Conservation (phyloP, 495 filamentous ascomycete genomes). For the Sabuloglossum arenarium region DNA sequence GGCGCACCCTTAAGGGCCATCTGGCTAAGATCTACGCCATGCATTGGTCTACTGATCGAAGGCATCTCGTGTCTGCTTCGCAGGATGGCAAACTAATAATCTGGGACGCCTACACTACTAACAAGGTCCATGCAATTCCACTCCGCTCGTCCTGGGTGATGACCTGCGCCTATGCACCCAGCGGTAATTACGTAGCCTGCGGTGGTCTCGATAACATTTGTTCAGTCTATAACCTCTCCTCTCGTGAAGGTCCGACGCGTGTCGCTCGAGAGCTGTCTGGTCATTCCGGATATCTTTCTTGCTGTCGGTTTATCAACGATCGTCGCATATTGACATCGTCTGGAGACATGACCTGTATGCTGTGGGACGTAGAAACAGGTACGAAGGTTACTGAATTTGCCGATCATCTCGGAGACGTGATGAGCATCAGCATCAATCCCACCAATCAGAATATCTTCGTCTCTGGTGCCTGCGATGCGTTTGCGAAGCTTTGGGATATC, state of each 20-base stretch:
- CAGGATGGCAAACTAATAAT: slow-evolving; percentile 99
- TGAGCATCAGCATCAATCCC: slow-evolving; percentile 99
- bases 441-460: slow-evolving; percentile 98
- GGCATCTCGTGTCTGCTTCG: slow-evolving; percentile 93
- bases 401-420: slow-evolving; percentile 94
- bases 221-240: slow-evolving; percentile 97
- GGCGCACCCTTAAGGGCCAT: slow-evolving; percentile 90
- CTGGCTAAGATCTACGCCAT: slow-evolving; percentile 98
- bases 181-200: slow-evolving; percentile 94
- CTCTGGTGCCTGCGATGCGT: slow-evolving; percentile 93
- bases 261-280: slow-evolving; percentile 93
- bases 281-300: slow-evolving; percentile 92
- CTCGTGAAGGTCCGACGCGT: slow-evolving; percentile 85
- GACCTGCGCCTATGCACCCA: slow-evolving; percentile 98
- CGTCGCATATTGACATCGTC: slow-evolving; percentile 93
- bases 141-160: slow-evolving; percentile 98
- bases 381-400: slow-evolving; percentile 96
- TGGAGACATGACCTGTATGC: slow-evolving; percentile 99
- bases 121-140: slow-evolving; percentile 99
- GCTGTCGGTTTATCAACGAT: slow-evolving; percentile 98
- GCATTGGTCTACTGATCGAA: slow-evolving; percentile 98
- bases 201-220: slow-evolving; percentile 98
- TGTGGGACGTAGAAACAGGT: slow-evolving; percentile 97
- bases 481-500: slow-evolving; percentile 98
- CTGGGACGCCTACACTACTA: slow-evolving; percentile 99